Conservation (phyloP, 2,329 filamentous ascomycete species). For the Stachybotrys echinatus region DNA sequence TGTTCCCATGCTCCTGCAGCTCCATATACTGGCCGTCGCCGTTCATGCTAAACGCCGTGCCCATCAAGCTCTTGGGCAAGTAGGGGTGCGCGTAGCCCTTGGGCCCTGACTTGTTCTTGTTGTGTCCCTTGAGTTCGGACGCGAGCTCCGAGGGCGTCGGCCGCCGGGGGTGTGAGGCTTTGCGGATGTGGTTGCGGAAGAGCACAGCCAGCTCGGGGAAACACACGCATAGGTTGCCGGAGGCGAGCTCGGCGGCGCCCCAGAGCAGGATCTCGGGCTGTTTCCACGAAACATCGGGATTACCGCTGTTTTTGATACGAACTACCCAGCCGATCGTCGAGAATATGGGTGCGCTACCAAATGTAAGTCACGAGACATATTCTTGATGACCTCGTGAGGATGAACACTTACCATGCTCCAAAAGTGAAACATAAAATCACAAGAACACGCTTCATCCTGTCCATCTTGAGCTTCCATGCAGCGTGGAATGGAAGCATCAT, state of each 20-base stretch:
- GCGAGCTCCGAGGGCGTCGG: conserved; percentile 1
- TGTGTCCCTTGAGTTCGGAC: not conserved
- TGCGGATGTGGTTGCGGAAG: conserved; percentile 4
- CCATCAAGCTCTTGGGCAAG: conserved; percentile 4
- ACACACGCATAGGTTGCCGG: conserved; percentile 6
- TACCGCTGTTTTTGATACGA: conserved; percentile 5
- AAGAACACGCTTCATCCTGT: conserved; percentile 2
- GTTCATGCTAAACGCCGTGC: not conserved
- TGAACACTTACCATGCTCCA: conserved; percentile 4
- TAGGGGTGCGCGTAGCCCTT: not conserved
- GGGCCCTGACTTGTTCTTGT: not conserved
- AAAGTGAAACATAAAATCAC: conserved; percentile 5
- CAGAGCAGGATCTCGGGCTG: conserved; percentile 7
- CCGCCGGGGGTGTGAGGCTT: not conserved
- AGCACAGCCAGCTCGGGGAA: conserved; percentile 6
- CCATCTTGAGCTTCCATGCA: conserved; percentile 3
- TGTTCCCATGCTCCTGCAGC: conserved; percentile 1
- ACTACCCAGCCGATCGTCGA: conserved; percentile 7
- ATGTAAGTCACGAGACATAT: no score
- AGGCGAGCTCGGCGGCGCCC: conserved; percentile 5
- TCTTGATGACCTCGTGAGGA: no score
- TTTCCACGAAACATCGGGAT: conserved; percentile 5
- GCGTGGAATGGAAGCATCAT: conserved; percentile 6
- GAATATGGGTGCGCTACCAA: conserved; percentile 5
- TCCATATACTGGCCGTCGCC: not conserved